Evolutionary conservation across 352 stramenopile species (phyloP), one percentile per base, ranked within the genome.

Genomic region (Pythium guiyangense): DNA sequence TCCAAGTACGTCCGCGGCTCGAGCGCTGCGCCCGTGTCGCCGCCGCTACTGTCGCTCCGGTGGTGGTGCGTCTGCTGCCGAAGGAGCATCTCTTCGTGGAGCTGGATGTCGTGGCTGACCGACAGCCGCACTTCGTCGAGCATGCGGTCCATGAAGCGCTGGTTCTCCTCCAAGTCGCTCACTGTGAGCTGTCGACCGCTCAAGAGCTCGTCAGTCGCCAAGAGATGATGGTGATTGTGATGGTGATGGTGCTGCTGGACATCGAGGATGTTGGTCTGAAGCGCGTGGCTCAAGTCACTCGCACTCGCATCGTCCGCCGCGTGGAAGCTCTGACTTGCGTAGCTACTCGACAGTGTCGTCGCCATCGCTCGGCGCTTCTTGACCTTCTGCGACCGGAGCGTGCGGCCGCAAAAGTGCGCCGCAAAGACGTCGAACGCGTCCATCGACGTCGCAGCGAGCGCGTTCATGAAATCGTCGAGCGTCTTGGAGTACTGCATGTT

Each of bases 81-180:
- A 6, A 37, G 39, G n/a, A 5, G 48, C 49, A 49, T 58, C 42
- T 57, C 48, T 25, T 68, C 59, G 12, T 58, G 61, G 5, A 83
- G 52, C 27, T 79, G 61, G 53, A 83, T 73, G 49, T 88, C 75
- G 20, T 73, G 70, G 43, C 52, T 67, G 27, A 74, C 70, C 27
- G 71, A 80, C 9, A 86, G 54, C 1, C 73, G 74, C 66, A 88
- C 74, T 51, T 89, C 81, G 49, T 85, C 73, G 58, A 91, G 60
- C 74, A 91, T 91, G 31, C 71, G 75, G 54, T 91, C 81, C 81
- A 91, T 86, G 57, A 91, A 83, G 46, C 78, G 77, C 57, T 91
- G 81, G 52, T 66, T 88, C 66, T 91, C 81, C 26, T 91, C 81
- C 54, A 81, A 57, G 35, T 78, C 71, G 25, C 66, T 67, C 6